phyloP scores from a whole-genome alignment of 495 filamentous ascomycete species.

The Chaetomidium leptoderma region DNA sequence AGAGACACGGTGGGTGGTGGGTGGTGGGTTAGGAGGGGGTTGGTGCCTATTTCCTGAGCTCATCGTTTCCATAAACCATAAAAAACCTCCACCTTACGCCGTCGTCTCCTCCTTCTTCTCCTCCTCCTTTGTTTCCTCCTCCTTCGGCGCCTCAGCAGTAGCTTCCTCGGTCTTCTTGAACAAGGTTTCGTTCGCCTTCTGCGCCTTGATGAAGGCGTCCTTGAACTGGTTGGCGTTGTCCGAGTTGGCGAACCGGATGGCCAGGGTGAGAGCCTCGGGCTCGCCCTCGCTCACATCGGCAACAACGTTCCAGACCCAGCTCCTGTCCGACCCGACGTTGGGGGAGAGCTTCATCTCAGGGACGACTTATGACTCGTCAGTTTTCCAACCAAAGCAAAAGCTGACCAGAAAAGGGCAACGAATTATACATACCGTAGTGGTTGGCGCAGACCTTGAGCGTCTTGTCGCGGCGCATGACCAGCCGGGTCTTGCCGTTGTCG shows the following conservation, averaged over 20 bases:
- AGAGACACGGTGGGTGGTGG: background rate
- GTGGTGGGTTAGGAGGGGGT: background rate
- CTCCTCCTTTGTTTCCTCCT: constrained; percentile 23
- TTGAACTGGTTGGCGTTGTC: constrained; percentile 98
- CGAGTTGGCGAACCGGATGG: constrained; percentile 95
- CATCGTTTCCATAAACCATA: constrained; percentile 17
- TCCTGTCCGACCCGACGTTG: constrained; percentile 95
- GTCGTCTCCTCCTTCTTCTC: constrained; percentile 24
- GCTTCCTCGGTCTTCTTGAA: constrained; percentile 52
- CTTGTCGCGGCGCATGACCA: constrained; percentile 99
- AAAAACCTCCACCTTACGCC: constrained; percentile 7
- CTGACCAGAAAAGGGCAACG: too few species aligned
- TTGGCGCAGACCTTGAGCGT: constrained; percentile 99
- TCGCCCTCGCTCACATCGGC: constrained; percentile 98
- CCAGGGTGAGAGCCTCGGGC: constrained; percentile 91
- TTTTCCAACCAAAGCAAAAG: constrained; percentile 7
- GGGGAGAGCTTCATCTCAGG: constrained; percentile 98
- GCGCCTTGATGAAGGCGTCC: constrained; percentile 95
- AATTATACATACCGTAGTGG: constrained; percentile 80
- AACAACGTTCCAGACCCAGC: constrained; percentile 98
- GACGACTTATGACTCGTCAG: constrained; percentile 59
- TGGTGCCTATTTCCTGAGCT: constrained; percentile 21
- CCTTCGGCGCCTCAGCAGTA: constrained; percentile 29
- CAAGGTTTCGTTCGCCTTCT: constrained; percentile 89
- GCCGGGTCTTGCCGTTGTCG: constrained; percentile 94